Evolutionary conservation across 148 eudicot species (phyloP), one percentile per base, ranked within the genome.

Genomic region (Fallopia convolvulus): DNA sequence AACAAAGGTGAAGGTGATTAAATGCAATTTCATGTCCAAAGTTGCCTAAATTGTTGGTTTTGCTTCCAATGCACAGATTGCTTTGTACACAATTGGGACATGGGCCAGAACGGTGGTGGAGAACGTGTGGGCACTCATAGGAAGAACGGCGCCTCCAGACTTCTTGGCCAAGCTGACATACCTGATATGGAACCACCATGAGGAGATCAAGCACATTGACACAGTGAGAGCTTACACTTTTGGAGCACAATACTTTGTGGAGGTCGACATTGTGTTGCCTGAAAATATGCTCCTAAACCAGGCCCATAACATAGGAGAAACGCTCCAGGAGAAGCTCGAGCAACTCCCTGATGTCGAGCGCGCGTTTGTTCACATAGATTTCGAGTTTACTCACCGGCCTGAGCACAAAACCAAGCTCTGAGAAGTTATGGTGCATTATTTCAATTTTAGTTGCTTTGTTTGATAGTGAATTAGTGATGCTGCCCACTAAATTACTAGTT

Each of bases 111-210:
- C 97, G 0, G 97, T 91, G 0, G 74, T 88, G 11, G 93, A 89
- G 75, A 91, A 94, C 56, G 99, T 92, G 18, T 75, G 91, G 88
- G 82, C 94, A 40, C 85, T 94, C 8, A 92, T 92, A 14, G 97
- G 97, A 76, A 85, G 89, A 78, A 80, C 97, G 7, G 97, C 97
- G 6, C 93, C 97, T 52, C 90, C 97, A n/a, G 97, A 91, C 55
- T 89, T 88, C 79, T 76, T 91, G 20, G 77, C 91, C 48, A 91
- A 91, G 81, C 52, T 91, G 47, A 85, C 91, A 1, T 91, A 89
- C 83, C 87, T 91, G 39, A 82, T 91, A 63, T 89, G 93, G 92
- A 91, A 89, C 53, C 97, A 91, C 80, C 87, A 89, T 23, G 85
- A 85, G 72, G 90, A 86, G 80, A 91, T 91, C 70, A 63, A 86